Percentiles rank a stretch among this genome's conserved stretches.
These are phyloP conservation scores for Avena insularis DNA, from an alignment of 176 grass and related monocot species.

Conservation along the genomic window DNA sequence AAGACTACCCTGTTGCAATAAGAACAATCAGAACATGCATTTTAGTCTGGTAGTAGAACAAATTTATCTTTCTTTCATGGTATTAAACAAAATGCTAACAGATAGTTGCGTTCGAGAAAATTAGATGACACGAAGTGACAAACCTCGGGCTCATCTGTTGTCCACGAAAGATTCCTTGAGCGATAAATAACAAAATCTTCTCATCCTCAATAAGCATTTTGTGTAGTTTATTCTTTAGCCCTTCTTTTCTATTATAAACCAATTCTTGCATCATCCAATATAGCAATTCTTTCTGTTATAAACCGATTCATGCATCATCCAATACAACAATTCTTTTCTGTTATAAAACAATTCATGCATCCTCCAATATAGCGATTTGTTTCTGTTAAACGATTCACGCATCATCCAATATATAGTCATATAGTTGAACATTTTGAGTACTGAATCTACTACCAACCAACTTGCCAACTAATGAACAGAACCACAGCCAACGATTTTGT, in stretches of 20 bases:
- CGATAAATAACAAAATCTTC: constrained; percentile 46
- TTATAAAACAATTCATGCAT: not conserved
- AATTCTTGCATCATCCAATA: not conserved
- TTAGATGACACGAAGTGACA: not conserved
- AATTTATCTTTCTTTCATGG: not conserved
- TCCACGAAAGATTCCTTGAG: constrained; percentile 84
- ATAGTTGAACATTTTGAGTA: not conserved
- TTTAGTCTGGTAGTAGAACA: not conserved
- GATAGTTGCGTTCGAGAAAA: not conserved
- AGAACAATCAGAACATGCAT: too few species aligned
- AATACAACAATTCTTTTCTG: constrained; percentile 58
- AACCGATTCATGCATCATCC: not conserved
- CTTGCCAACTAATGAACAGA: too few species aligned
- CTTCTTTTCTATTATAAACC: constrained; percentile 60
- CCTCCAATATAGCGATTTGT: not conserved
- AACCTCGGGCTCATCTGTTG: constrained; percentile 87
- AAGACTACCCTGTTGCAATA: too few species aligned
- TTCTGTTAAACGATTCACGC: not conserved
- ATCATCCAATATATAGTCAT: not conserved
- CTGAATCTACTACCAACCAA: too few species aligned
- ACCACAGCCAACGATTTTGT: too few species aligned
- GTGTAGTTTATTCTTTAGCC: constrained; percentile 73
- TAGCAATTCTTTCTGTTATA: not conserved
- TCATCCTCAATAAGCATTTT: constrained; percentile 79
- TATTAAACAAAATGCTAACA: not conserved